A percentile compares a stretch with the other conserved stretches of the same genome.
Conservation (phyloP, 163 green algal species). For the Chlorella variabilis region DNA sequence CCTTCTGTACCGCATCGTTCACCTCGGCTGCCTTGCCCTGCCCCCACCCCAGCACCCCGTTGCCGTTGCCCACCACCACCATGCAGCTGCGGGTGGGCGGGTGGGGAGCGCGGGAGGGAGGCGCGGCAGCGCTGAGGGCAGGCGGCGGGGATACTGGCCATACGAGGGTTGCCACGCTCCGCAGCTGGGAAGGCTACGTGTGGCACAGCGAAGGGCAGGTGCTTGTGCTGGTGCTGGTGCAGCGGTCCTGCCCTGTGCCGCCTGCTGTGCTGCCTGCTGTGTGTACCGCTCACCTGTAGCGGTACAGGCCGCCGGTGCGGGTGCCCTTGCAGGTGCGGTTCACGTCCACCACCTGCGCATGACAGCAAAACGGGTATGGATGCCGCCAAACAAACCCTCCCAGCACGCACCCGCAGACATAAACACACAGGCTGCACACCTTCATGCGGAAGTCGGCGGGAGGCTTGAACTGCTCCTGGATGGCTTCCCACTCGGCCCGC, state of each 20-base stretch:
- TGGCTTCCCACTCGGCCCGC: slow-evolving; percentile 41
- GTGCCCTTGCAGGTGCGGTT: slow-evolving; percentile 68
- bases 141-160: neutral
- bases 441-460: slow-evolving; percentile 42
- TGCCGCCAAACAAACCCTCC: neutral
- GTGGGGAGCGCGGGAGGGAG: slow-evolving; percentile 13
- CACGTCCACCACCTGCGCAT: slow-evolving; percentile 59
- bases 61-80: slow-evolving; percentile 59
- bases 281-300: too few species aligned
- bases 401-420: neutral
- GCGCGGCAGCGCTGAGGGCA: neutral
- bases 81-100: slow-evolving; percentile 45
- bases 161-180: too few species aligned
- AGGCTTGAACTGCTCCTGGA: slow-evolving; percentile 36
- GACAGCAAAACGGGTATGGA: neutral
- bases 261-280: too few species aligned
- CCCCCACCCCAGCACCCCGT: slow-evolving; percentile 64
- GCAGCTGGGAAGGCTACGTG: too few species aligned
- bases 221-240: neutral
- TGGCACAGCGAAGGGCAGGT: neutral
- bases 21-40: slow-evolving; percentile 62
- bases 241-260: too few species aligned
- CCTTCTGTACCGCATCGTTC: slow-evolving; percentile 59
- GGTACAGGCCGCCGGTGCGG: slow-evolving; percentile 51
- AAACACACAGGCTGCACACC: neutral